Evolutionary conservation across 2,329 filamentous ascomycete species (phyloP).

Genomic region (Clonostachys sp.): DNA sequence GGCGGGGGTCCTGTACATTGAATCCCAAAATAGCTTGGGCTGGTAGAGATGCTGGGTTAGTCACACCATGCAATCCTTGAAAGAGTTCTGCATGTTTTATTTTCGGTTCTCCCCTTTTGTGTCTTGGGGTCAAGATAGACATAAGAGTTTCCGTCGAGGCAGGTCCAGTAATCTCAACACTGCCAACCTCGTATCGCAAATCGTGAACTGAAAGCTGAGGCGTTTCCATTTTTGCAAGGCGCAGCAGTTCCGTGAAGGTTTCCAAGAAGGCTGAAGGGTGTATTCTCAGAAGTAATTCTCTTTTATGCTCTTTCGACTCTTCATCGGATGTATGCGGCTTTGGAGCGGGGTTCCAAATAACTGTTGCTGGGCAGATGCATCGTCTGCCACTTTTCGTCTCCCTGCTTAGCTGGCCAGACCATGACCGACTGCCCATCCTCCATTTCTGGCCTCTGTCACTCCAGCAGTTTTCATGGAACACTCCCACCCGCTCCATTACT

Average conservation of each 20-base stretch:
- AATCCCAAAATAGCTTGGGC: slow-evolving; percentile 68
- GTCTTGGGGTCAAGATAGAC: slow-evolving; percentile 56
- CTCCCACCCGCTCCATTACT: slow-evolving; percentile 61
- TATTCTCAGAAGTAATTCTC: slow-evolving; percentile 63
- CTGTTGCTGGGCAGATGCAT: slow-evolving; percentile 66
- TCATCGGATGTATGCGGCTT: slow-evolving; percentile 8
- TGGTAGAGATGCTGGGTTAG: slow-evolving; percentile 67
- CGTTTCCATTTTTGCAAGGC: slow-evolving; percentile 52
- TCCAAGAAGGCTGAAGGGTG: slow-evolving; percentile 79
- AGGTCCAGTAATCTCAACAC: slow-evolving; percentile 57
- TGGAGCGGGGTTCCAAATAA: slow-evolving; percentile 66
- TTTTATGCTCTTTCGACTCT: slow-evolving; percentile 13
- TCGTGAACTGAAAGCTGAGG: slow-evolving; percentile 63
- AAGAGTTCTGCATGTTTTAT: slow-evolving; percentile 43
- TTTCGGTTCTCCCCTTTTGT: slow-evolving; percentile 17
- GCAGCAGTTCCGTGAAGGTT: slow-evolving; percentile 59
- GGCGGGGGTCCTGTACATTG: slow-evolving; percentile 70
- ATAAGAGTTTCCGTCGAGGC: slow-evolving; percentile 75
- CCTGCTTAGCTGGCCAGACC: slow-evolving; percentile 44
- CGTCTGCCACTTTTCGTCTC: slow-evolving; percentile 45
- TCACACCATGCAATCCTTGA: slow-evolving; percentile 48
- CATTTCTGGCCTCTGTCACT: slow-evolving; percentile 64
- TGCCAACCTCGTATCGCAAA: slow-evolving; percentile 62
- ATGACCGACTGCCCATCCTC: slow-evolving; percentile 49
- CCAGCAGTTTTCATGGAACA: slow-evolving; percentile 58